Base-by-base conservation (phyloP, 768 basidiomycete genomes). In the Gelatoporia subvermispora region DNA sequence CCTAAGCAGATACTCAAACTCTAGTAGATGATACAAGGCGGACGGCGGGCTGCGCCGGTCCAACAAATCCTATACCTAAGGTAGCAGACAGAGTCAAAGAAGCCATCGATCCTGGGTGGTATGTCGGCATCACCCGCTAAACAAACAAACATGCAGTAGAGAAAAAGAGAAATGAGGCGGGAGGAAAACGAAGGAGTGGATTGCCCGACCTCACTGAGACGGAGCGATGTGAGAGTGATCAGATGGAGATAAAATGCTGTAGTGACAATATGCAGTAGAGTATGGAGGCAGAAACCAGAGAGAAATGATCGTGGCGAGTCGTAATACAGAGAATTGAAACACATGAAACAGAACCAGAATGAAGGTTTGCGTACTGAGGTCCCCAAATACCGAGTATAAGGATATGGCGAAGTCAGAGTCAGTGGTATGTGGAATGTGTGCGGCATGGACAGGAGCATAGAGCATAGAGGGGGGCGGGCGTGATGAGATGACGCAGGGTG, bases 341-440 rank as follows among this genome's bases (percentile, higher is more conserved):
- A 42, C 16, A 45, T 17, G 45, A 47, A 36, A 44, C 36, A 43
- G 21, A 45, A 48, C 42, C 43, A 58, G 58, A 58, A 50, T 49
- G 55, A 56, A 48, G 47, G 56, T 52, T 49, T 50, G 47, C 41
- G 44, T 51, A 44, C 36, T 39, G 50, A 50, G 44, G 59, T 54
- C 50, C 55, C 57, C 54, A 13, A 31, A 31, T 31, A 31, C 28
- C 28, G 48, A 48, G 50, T 58, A 57, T 54, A 54, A 53, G 44
- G 57, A 58, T 56, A 56, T 44, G 52, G 39, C 47, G 41, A 43
- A 38, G 53, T 35, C 34, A 41, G 49, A 50, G 47, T 43, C 43
- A 56, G 53, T 47, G 47, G 38, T 41, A 49, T 15, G 22, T 16
- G 20, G 34, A 31, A 36, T 34, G 48, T 31, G 37, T 31, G 41